Evolutionary conservation across 768 basidiomycete genomes (phyloP), one percentile per base, ranked within the genome.

Genomic region (Amanita pseudoporphyria): DNA sequence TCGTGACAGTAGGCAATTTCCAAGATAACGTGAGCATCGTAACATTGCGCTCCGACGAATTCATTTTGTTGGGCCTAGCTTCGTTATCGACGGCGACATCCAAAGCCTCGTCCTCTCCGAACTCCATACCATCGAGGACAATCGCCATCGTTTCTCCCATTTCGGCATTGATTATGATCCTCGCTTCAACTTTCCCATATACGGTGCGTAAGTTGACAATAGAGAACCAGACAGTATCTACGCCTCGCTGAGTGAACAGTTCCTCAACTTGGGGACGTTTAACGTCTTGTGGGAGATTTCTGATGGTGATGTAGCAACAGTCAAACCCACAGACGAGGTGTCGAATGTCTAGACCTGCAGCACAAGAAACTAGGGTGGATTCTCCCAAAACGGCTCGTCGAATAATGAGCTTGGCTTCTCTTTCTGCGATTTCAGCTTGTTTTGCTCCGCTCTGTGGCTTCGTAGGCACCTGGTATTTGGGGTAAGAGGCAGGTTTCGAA

Each of bases 241-340:
- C 51, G n/a, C 73, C 76, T 30, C 75, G 76, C 31, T 64, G 63
- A 3, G 58, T 58, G 50, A 81, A 71, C 5, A 81, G 61, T 0
- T 64, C 62, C 5, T 51, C 61, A 13, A 81, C 59, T 39, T 79
- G 74, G 2, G 61, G 52, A 4, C 58, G 60, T 32, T 60, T 68
- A 3, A 66, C 67, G 30, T 73, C 61, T n/a, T 51, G 44, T 0
- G 78, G 75, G 28, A 82, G 64, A 48, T 72, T 71, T 45, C 62
- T 67, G 39, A 82, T 61, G 1, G 59, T 70, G 24, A 82, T 58
- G 10, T 67, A 67, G 54, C 74, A 77, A 4, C 73, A 70, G 33
- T 82, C 76, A 53, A 78, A 79, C 3, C 77, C 78, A 14, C 72
- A 66, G 22, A 77, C 59, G 24, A 78, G 53, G 31, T 64, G 59